phyloP scores from a whole-genome alignment of 371 early-diverging fungal species.

The Mucor lusitanicus region DNA sequence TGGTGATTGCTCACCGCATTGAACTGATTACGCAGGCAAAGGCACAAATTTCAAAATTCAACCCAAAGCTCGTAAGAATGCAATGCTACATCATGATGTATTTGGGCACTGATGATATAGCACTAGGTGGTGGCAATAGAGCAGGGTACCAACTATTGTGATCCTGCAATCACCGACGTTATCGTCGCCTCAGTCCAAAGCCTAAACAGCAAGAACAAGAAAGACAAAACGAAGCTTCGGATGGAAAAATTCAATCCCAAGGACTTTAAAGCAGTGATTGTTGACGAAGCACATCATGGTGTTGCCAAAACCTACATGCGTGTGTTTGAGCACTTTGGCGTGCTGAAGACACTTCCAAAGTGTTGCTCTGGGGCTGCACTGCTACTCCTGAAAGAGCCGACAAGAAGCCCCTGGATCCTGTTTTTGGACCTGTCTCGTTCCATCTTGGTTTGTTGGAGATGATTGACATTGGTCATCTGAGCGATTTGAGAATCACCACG shows the following conservation, averaged over 20 bases:
- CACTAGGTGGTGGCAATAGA: slow-evolving; percentile 63
- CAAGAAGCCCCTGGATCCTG: slow-evolving; percentile 61
- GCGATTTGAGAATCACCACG: slow-evolving; percentile 64
- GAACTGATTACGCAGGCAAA: slow-evolving; percentile 86
- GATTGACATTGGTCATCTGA: slow-evolving; percentile 62
- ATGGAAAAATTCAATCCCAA: slow-evolving; percentile 69
- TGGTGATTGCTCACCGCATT: slow-evolving; percentile 86
- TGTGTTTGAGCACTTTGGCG: slow-evolving; percentile 76
- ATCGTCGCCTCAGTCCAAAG: slow-evolving; percentile 82
- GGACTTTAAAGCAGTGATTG: slow-evolving; percentile 84
- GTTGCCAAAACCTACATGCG: slow-evolving; percentile 73
- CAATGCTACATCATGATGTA: neutral
- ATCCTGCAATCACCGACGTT: slow-evolving; percentile 64
- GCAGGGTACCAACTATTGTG: slow-evolving; percentile 60
- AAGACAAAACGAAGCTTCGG: slow-evolving; percentile 24
- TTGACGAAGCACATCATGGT: slow-evolving; percentile 95
- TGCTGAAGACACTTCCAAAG: slow-evolving; percentile 42
- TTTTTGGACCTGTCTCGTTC: slow-evolving; percentile 82
- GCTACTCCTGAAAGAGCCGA: slow-evolving; percentile 90
- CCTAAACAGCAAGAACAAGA: slow-evolving; percentile 53
- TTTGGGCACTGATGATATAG: too few species aligned
- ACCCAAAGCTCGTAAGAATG: slow-evolving; percentile 53
- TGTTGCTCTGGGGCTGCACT: slow-evolving; percentile 90
- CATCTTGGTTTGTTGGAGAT: slow-evolving; percentile 76
- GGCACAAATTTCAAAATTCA: slow-evolving; percentile 59